phyloP scores from a whole-genome alignment of 768 basidiomycete genomes.

The Kwoniella mangroviensis region DNA sequence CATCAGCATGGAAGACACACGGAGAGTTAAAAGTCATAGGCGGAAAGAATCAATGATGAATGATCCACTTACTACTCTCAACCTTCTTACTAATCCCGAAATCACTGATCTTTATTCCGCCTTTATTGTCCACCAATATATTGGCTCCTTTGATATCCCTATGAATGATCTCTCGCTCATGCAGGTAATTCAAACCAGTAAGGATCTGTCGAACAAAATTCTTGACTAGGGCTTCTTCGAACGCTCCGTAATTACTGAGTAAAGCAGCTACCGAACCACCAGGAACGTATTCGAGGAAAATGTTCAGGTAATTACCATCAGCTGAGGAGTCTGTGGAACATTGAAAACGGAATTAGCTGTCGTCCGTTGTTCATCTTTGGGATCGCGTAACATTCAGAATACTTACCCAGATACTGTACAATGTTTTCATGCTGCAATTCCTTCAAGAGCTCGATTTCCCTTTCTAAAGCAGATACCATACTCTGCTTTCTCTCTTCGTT shows the following conservation, averaged over 20 bases:
- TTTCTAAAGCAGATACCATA: conserved; percentile 89
- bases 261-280: conserved; percentile 91
- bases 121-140: conserved; percentile 96
- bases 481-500: conserved; percentile 91
- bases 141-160: conserved; percentile 99
- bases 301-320: conserved; percentile 88
- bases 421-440: conserved; percentile 97
- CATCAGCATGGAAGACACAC: background rate
- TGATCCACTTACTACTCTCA: conserved; percentile 77
- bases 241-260: conserved; percentile 87
- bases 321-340: conserved; percentile 79
- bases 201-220: conserved; percentile 93
- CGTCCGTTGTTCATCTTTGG: background rate
- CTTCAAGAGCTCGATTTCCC: conserved; percentile 94
- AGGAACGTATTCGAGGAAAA: conserved; percentile 95
- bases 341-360: background rate
- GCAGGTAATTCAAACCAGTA: conserved; percentile 84
- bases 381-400: background rate
- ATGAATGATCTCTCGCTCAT: conserved; percentile 92
- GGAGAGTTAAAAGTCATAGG: background rate
- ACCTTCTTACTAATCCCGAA: conserved; percentile 98
- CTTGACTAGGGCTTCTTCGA: conserved; percentile 87
- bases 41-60: background rate
- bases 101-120: conserved; percentile 95
- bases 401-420: conserved; percentile 92